Conservation (phyloP, 768 basidiomycete species). For the Phanerochaete sordida region DNA sequence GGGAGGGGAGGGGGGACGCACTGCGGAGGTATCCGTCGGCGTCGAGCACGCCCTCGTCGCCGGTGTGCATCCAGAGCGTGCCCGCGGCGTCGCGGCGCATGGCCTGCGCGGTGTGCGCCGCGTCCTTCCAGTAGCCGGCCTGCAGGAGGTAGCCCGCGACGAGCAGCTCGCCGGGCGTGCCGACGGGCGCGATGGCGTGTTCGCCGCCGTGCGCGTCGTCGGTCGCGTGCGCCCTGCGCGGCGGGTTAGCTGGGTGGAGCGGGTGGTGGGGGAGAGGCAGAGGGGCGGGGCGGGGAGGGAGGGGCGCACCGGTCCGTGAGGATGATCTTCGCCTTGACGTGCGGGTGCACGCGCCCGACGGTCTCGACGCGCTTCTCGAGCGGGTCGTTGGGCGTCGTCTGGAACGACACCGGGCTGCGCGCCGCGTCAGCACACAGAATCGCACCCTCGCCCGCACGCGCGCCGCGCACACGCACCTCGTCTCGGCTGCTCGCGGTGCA, state of each 20-base stretch:
- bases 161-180: slow-evolving; percentile 71
- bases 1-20: slow-evolving; percentile 30
- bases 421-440: not conserved
- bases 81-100: slow-evolving; percentile 57
- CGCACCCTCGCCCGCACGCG: not conserved
- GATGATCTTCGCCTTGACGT: slow-evolving; percentile 73
- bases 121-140: slow-evolving; percentile 80
- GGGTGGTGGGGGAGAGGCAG: no score
- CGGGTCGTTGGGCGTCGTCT: slow-evolving; percentile 67
- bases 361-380: slow-evolving; percentile 77
- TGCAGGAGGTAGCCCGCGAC: slow-evolving; percentile 76
- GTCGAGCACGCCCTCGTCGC: slow-evolving; percentile 79
- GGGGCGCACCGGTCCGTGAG: slow-evolving; percentile 40
- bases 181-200: slow-evolving; percentile 48
- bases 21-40: slow-evolving; percentile 75
- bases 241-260: no score
- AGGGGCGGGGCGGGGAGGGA: no score
- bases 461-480: slow-evolving; percentile 38
- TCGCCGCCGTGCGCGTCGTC: not conserved
- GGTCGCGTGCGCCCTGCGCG: not conserved
- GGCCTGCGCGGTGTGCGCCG: slow-evolving; percentile 57
- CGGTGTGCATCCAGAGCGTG: slow-evolving; percentile 78
- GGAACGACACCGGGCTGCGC: slow-evolving; percentile 76
- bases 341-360: slow-evolving; percentile 73
- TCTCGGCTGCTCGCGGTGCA: slow-evolving; percentile 54